Evolutionary conservation across 2,329 filamentous ascomycete genomes (phyloP).

Genomic region (Aspergillus sp.): DNA sequence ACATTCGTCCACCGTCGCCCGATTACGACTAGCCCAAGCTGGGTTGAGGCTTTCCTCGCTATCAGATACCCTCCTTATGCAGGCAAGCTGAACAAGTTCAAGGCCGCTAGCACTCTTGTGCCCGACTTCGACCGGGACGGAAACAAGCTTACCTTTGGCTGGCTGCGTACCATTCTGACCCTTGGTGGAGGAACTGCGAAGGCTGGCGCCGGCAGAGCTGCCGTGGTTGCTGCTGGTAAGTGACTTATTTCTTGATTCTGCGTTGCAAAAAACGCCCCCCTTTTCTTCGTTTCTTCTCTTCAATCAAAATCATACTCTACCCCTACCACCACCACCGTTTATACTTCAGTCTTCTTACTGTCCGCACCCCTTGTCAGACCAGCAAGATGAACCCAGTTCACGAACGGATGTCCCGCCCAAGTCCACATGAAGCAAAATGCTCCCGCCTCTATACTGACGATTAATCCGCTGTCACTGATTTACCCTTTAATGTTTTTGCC

Average conservation of each 20-base stretch:
- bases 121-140: slow-evolving; percentile 60
- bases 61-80: slow-evolving; percentile 59
- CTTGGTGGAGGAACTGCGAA: slow-evolving; percentile 37
- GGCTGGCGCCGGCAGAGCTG: slow-evolving; percentile 30
- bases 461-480: neutral
- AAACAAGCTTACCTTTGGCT: slow-evolving; percentile 33
- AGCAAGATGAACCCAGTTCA: too few species aligned
- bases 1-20: slow-evolving; percentile 57
- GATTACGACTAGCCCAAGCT: slow-evolving; percentile 55
- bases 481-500: too few species aligned
- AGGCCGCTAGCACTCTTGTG: slow-evolving; percentile 46
- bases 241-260: slow-evolving; percentile 14
- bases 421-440: too few species aligned
- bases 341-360: neutral
- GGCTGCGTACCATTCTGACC: slow-evolving; percentile 36
- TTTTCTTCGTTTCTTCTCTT: slow-evolving; percentile 2
- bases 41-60: slow-evolving; percentile 54
- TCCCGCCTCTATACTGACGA: neutral
- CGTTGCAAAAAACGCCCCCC: neutral
- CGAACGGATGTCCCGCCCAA: too few species aligned
- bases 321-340: too few species aligned
- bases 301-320: neutral
- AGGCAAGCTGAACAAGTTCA: slow-evolving; percentile 51
- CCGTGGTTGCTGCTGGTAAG: slow-evolving; percentile 36
- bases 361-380: too few species aligned